These are phyloP conservation scores for Boletus coccyginus DNA, from an alignment of 768 basidiomycete genomes.

Conservation along the genomic window DNA sequence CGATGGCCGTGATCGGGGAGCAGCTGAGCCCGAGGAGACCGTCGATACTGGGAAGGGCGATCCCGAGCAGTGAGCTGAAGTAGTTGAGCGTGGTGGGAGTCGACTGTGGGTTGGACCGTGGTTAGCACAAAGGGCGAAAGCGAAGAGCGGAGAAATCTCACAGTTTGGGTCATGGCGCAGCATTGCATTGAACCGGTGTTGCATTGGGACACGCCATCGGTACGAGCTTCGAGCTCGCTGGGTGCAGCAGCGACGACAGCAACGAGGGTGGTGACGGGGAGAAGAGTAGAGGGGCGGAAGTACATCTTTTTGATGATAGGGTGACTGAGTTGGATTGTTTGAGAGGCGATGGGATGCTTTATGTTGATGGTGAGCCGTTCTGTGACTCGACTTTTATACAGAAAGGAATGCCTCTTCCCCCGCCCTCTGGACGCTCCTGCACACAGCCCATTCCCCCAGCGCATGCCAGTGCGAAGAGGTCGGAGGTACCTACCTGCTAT, in stretches of 20 bases:
- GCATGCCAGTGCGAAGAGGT: background rate
- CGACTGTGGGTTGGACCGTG: background rate
- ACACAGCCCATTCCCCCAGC: background rate
- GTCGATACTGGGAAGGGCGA: background rate
- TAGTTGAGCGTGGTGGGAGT: background rate
- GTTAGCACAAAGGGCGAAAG: background rate
- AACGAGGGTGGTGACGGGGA: conserved; percentile 11
- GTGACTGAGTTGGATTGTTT: background rate
- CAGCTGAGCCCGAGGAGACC: conserved; percentile 9
- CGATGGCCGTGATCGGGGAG: background rate
- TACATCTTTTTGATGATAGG: conserved; percentile 2
- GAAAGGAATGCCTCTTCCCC: too few relatives aligned
- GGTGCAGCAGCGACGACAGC: background rate
- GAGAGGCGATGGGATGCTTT: background rate
- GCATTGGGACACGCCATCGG: background rate
- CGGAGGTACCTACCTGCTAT: background rate
- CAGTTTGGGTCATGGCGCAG: background rate
- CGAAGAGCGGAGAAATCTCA: background rate
- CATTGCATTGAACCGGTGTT: conserved; percentile 6
- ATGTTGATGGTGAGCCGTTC: background rate
- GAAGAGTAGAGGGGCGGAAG: conserved; percentile 1
- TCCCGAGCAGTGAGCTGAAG: background rate
- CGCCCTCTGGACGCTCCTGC: too few relatives aligned
- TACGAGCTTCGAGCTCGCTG: conserved; percentile 3
- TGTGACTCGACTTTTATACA: conserved; percentile 9